phyloP scores from a whole-genome alignment of 2,329 filamentous ascomycete species.

The Piedraia hortae region DNA sequence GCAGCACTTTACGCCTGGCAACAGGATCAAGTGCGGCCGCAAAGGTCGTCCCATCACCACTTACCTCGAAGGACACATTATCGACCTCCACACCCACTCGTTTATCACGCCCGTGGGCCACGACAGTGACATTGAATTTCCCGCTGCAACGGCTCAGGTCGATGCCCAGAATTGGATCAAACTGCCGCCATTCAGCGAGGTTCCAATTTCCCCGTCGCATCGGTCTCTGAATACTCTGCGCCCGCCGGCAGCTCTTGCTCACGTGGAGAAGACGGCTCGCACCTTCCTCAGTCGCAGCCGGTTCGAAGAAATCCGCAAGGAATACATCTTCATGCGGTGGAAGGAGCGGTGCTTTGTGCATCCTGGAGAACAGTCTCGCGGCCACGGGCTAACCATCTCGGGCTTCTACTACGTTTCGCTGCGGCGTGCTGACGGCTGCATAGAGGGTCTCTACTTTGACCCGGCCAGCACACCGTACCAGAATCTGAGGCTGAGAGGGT shows the following conservation, averaged over 20 bases:
- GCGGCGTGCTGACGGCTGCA: conserved; percentile 17
- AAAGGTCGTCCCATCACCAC: conserved; percentile 30
- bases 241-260: background rate
- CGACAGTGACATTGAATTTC: conserved; percentile 11
- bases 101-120: conserved; percentile 21
- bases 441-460: conserved; percentile 28
- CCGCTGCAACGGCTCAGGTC: conserved; percentile 16
- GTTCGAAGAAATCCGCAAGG: conserved; percentile 14
- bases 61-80: conserved; percentile 40
- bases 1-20: conserved; percentile 11
- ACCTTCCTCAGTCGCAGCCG: conserved; percentile 17
- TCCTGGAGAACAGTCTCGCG: conserved; percentile 10
- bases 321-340: conserved; percentile 30
- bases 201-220: conserved; percentile 4
- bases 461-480: conserved; percentile 27
- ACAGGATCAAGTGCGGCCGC: conserved; percentile 12
- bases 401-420: conserved; percentile 28
- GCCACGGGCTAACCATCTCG: conserved; percentile 23
- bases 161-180: conserved; percentile 23
- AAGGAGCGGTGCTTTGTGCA: conserved; percentile 24
- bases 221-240: conserved; percentile 1
- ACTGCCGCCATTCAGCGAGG: conserved; percentile 17
- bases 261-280: conserved; percentile 7
- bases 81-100: conserved; percentile 27
- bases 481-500: conserved; percentile 19